These are phyloP conservation scores for Trichoderma cornu-damae DNA, from an alignment of 2,329 filamentous ascomycete genomes.

Conservation along the genomic window DNA sequence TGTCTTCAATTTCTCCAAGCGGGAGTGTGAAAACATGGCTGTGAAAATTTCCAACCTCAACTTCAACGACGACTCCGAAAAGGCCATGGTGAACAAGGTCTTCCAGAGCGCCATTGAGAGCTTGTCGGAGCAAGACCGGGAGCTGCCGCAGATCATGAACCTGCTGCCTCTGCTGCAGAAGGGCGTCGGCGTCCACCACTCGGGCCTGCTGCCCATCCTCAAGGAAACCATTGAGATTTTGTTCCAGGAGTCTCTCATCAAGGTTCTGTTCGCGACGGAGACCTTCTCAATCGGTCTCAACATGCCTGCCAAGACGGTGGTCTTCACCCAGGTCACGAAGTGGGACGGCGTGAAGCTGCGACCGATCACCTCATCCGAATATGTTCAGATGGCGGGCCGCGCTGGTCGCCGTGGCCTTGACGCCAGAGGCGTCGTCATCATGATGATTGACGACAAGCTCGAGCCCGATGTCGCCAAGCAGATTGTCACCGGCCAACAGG, in stretches of 20 bases:
- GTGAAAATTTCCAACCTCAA: slow-evolving; percentile 79
- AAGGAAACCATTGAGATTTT: slow-evolving; percentile 99
- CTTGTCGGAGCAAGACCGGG: slow-evolving; percentile 84
- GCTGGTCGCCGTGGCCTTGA: slow-evolving; percentile 95
- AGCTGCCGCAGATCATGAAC: slow-evolving; percentile 83
- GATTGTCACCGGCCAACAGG: slow-evolving; percentile 94
- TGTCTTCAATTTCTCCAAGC: slow-evolving; percentile 98
- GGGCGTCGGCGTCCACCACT: slow-evolving; percentile 96
- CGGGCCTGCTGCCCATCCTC: slow-evolving; percentile 85
- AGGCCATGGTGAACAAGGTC: slow-evolving; percentile 88
- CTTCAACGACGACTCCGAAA: slow-evolving; percentile 96
- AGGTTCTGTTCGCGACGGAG: slow-evolving; percentile 95
- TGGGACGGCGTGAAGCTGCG: slow-evolving; percentile 79
- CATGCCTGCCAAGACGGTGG: slow-evolving; percentile 98
- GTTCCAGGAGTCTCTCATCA: slow-evolving; percentile 96
- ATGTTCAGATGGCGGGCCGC: slow-evolving; percentile 97
- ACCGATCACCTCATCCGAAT: slow-evolving; percentile 90
- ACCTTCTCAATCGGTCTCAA: slow-evolving; percentile 98
- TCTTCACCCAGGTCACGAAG: slow-evolving; percentile 96
- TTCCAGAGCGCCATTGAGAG: slow-evolving; percentile 91
- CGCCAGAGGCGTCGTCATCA: slow-evolving; percentile 96
- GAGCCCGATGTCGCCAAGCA: slow-evolving; percentile 90
- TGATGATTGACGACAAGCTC: slow-evolving; percentile 98
- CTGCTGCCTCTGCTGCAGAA: slow-evolving; percentile 82
- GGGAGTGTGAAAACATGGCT: slow-evolving; percentile 88